Percentiles rank a stretch among this genome's conserved stretches.
Evolutionary conservation across 2,329 filamentous ascomycete species (phyloP).

Genomic region (Paradendryphiella salina): DNA sequence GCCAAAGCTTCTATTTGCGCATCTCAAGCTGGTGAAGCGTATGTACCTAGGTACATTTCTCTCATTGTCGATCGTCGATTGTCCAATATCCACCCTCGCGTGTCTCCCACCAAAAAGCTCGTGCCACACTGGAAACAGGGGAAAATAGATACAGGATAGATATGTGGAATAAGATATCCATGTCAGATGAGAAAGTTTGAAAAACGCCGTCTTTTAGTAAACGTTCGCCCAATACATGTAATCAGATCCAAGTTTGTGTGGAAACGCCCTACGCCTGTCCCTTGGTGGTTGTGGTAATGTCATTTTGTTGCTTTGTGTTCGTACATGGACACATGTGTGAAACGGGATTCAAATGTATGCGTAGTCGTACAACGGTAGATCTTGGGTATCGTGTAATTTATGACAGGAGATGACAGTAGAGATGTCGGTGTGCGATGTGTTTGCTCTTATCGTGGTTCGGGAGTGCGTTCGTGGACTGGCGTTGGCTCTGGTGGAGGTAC

Average conservation of each 20-base stretch:
- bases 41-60: too few relatives aligned
- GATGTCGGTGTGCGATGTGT: conserved; percentile 15
- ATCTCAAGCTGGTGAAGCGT: too few relatives aligned
- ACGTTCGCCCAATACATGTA: conserved; percentile 16
- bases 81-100: not conserved
- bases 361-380: conserved; percentile 25
- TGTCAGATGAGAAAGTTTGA: not conserved
- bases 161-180: not conserved
- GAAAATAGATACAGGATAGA: not conserved
- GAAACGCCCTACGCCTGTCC: conserved; percentile 16
- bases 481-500: conserved; percentile 38
- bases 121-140: not conserved
- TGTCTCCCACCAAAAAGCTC: not conserved
- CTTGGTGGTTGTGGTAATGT: conserved; percentile 5
- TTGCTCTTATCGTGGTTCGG: conserved; percentile 11
- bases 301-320: conserved; percentile 9
- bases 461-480: conserved; percentile 11
- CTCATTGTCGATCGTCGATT: not conserved
- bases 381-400: conserved; percentile 18
- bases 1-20: not conserved
- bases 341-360: conserved; percentile 19
- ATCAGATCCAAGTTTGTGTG: conserved; percentile 11
- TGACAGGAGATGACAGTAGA: conserved; percentile 16
- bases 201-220: conserved; percentile 16
- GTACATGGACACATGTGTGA: conserved; percentile 23